A percentile compares a stretch with the other conserved stretches of the same genome.
phyloP scores from a whole-genome alignment of 2,329 filamentous ascomycete species.

The Aspergillus pseudonomiae region DNA sequence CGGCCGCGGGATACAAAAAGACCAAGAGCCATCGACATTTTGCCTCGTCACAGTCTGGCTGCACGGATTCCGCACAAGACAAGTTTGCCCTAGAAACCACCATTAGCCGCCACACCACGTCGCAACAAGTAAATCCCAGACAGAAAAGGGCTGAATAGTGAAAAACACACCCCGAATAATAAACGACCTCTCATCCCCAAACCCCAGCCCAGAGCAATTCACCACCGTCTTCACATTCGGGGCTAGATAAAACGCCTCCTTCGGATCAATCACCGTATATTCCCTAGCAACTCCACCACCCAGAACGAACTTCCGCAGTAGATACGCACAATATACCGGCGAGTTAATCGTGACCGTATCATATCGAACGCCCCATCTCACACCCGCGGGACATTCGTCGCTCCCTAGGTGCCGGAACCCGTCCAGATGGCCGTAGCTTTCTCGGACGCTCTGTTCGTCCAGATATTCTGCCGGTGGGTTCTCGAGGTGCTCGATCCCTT shows the following conservation, averaged over 20 bases:
- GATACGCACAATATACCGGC: conserved; percentile 45
- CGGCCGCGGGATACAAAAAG: conserved; percentile 64
- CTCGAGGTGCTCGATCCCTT: conserved; percentile 48
- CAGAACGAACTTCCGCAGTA: conserved; percentile 45
- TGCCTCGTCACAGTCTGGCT: conserved; percentile 60
- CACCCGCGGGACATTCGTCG: conserved; percentile 36
- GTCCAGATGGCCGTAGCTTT: conserved; percentile 37
- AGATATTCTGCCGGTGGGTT: conserved; percentile 40
- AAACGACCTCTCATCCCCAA: conserved; percentile 46
- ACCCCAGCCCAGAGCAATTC: conserved; percentile 50
- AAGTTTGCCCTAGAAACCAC: conserved; percentile 45
- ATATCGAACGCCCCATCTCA: conserved; percentile 48
- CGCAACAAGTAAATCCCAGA: background rate
- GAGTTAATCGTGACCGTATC: conserved; percentile 47
- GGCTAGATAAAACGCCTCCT: conserved; percentile 44
- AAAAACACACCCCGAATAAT: conserved; percentile 44
- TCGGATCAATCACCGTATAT: conserved; percentile 31
- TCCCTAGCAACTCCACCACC: conserved; percentile 38
- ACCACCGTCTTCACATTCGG: conserved; percentile 42
- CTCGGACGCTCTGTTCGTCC: conserved; percentile 28
- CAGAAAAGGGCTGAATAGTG: background rate
- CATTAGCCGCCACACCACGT: background rate
- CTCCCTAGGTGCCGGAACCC: conserved; percentile 36
- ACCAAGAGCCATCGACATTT: conserved; percentile 64
- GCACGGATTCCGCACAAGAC: conserved; percentile 50